Base-by-base conservation (phyloP, 495 filamentous ascomycete species). In the Acidomyces sp. region DNA sequence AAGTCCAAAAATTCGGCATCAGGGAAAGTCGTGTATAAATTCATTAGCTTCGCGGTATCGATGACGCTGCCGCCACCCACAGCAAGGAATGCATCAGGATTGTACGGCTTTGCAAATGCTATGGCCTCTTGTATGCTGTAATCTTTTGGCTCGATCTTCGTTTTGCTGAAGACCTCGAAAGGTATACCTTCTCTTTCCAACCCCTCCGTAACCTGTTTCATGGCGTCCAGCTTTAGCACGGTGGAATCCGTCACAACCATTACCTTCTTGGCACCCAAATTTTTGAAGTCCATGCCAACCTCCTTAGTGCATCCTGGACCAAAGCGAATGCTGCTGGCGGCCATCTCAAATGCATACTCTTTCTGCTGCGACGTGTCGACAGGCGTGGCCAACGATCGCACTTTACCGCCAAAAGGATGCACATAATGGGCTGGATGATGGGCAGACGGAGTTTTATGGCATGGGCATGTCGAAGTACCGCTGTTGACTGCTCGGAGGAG, bases 271-370 rank as follows among this genome's bases (percentile, higher is more conserved):
- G 78, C 73, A 12, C 79, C 78, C 71, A 97, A 74, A 56, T 96
- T 97, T 61, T 73, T 73, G 52, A 97, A 78, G 60, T 97, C 90
- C 90, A 97, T 97, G 45, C 90, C 90, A n/a, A 96, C 86, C 62
- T 97, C 90, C 58, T 81, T 78, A 11, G 90, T 97, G n/a, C 75
- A 78, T 3, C 90, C 90, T 0, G 83, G 81, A 0, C 90, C 90
- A 52, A 94, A 97, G 12, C 92, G 79, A 55, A 97, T 93, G 30
- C 76, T 82, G 0, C 84, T 90, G 3, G 90, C 83, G 1, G 80
- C 90, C 87, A 97, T 93, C 62, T 97, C 88, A 55, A 97, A 97
- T 25, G 90, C 90, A 64, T 96, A 96, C 54, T 97, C 90, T 58
- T 88, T 93, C 56, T 87, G 74, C 41, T 75, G 72, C 2, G 77